A percentile compares a stretch with the other conserved stretches of the same genome.
Evolutionary conservation across 2,329 filamentous ascomycete genomes (phyloP).

Genomic region (Aspergillus jensenii): DNA sequence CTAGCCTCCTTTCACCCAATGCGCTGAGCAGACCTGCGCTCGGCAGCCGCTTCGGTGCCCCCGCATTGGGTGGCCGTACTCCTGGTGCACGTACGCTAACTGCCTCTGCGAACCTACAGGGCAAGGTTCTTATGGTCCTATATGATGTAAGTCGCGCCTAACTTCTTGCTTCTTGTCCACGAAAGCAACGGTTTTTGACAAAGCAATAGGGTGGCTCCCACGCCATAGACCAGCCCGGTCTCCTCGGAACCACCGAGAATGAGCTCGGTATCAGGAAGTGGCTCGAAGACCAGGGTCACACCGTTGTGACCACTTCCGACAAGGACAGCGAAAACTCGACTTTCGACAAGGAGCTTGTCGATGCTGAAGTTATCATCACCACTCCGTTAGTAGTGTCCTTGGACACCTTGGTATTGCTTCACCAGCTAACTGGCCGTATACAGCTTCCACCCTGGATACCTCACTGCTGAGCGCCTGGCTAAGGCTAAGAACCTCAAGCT

Average conservation of each 20-base stretch:
- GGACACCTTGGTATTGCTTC: neutral
- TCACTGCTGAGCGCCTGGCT: conserved; percentile 91
- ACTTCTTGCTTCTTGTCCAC: neutral
- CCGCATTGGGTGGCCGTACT: conserved; percentile 43
- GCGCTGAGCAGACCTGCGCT: conserved; percentile 35
- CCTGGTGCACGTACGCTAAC: conserved; percentile 63
- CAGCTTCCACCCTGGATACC: conserved; percentile 97
- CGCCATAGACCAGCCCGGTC: conserved; percentile 80
- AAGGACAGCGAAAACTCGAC: conserved; percentile 92
- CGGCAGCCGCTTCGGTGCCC: conserved; percentile 28
- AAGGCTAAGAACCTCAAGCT: conserved; percentile 99
- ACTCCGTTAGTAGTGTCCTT: conserved; percentile 68
- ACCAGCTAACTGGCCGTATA: conserved; percentile 11
- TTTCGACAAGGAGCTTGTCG: conserved; percentile 93
- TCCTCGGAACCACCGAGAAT: conserved; percentile 96
- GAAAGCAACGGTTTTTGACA: conserved; percentile 11
- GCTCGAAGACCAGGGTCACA: conserved; percentile 97
- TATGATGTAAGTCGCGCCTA: conserved; percentile 71
- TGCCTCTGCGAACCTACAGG: conserved; percentile 70
- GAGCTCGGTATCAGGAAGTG: conserved; percentile 96
- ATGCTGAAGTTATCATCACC: conserved; percentile 98
- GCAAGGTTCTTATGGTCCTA: conserved; percentile 90
- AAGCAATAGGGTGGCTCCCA: conserved; percentile 67
- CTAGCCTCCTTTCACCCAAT: conserved; percentile 49
- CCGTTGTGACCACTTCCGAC: conserved; percentile 93